Base-by-base conservation (phyloP, 192 early-diverging fungal species). In the Geranomyces michiganensis region DNA sequence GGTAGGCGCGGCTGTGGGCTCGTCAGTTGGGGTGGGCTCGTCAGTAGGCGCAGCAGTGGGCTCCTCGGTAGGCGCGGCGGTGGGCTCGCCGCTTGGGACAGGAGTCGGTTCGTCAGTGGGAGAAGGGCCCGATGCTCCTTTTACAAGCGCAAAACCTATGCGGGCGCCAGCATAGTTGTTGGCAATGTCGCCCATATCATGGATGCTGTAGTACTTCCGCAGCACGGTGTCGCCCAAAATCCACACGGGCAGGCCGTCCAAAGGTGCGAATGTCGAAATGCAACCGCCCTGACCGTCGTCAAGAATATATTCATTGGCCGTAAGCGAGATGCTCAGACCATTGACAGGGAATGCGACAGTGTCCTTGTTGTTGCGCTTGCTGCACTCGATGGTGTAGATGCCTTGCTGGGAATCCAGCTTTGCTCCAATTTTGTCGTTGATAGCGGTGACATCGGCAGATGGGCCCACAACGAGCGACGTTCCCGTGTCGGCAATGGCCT, bases 321-420 rank as follows among this genome's bases (percentile, higher is more conserved):
- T 55, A 15, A 55, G 51, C 51, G 19, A n/a, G 26, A 55, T n/a
- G 7, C 6, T 27, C 4, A 27, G 19, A 8, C 51, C 51, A 3
- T n/a, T 15, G 26, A 55, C 7, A 7, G 19, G 51, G 51, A 55
- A 55, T 7, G 51, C 3, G 51, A 55, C 26, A 41, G 36, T 41
- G 36, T 41, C 36, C 51, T 55, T n/a, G 26, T n/a, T 15, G 26
- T 55, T 55, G 21, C 26, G 51, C 51, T 55, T 55, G 51, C 21
- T 24, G 26, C 51, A 55, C 6, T 3, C 51, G 51, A 55, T 55
- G 8, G 51, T 55, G 32, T n/a, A 61, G 29, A 31, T 30, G 19
- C 26, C 59, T 27, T 55, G 21, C 51, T n/a, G 21, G 6, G 19
- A 27, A 15, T 55, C 26, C 22, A 74, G 78, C 22, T 76, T 64